Percentiles rank a stretch among this genome's conserved stretches.
Conservation (phyloP, 257 asterid species). For the Ilex asprella region DNA sequence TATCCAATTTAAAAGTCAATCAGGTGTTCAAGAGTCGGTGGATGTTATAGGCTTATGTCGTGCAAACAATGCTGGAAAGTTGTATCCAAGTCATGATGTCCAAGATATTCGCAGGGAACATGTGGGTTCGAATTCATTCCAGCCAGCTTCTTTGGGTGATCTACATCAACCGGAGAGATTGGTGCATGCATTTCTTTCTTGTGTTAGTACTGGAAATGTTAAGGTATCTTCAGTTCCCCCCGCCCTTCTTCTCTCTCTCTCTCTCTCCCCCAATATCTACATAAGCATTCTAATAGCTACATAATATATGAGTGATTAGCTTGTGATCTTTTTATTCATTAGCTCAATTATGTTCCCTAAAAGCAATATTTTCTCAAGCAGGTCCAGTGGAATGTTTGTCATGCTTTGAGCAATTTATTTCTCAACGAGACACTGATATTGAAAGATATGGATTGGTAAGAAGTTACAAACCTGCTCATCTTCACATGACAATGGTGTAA, state of each 20-base stretch:
- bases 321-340: conserved; percentile 5
- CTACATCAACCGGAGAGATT: conserved; percentile 62
- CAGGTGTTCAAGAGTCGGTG: conserved; percentile 22
- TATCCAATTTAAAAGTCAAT: conserved; percentile 39
- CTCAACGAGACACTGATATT: conserved; percentile 59
- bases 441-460: conserved; percentile 77
- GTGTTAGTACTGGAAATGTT: conserved; percentile 91
- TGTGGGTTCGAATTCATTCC: conserved; percentile 20
- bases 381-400: conserved; percentile 99
- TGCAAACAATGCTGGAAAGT: conserved; percentile 16
- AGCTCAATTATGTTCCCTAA: conserved; percentile 6
- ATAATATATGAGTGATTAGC: no score
- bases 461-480: background rate
- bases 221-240: conserved; percentile 40
- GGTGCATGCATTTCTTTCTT: conserved; percentile 92
- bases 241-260: background rate
- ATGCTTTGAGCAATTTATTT: conserved; percentile 87
- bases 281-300: no score
- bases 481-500: no score
- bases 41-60: conserved; percentile 16
- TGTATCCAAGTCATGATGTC: conserved; percentile 21
- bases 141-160: conserved; percentile 28
- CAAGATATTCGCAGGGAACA: conserved; percentile 7
- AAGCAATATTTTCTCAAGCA: conserved; percentile 22
- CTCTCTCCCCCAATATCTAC: no score